Conservation (phyloP, 805 yeast species). For the Myxozyma vanderwaltii region DNA sequence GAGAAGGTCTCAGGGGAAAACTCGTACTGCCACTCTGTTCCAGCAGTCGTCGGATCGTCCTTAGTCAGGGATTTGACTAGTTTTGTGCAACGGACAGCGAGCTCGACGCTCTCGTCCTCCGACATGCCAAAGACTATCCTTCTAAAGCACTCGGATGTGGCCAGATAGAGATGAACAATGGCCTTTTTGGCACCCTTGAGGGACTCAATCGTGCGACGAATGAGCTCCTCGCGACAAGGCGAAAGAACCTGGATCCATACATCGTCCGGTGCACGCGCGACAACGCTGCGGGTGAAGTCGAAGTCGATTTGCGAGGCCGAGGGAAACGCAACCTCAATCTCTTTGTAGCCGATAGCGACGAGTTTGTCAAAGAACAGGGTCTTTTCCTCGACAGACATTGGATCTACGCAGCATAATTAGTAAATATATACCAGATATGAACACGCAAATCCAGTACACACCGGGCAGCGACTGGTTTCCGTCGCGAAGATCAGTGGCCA, state of each 20-base stretch:
- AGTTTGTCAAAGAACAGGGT: constrained; percentile 68
- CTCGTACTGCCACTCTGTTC: constrained; percentile 72
- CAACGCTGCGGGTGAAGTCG: constrained; percentile 75
- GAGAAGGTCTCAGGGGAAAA: constrained; percentile 81
- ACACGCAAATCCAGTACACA: not conserved
- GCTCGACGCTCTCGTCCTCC: constrained; percentile 55
- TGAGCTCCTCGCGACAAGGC: constrained; percentile 75
- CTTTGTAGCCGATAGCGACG: constrained; percentile 75
- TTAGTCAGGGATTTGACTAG: constrained; percentile 68
- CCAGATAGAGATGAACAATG: constrained; percentile 73
- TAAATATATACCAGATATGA: not conserved
- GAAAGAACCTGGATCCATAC: constrained; percentile 75
- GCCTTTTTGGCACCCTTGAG: constrained; percentile 75
- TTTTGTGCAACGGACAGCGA: constrained; percentile 64
- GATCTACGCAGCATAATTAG: constrained; percentile 44
- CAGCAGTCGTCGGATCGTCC: constrained; percentile 57
- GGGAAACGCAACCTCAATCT: constrained; percentile 82
- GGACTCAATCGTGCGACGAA: constrained; percentile 70
- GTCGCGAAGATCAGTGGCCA: constrained; percentile 79
- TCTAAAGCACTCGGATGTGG: constrained; percentile 74
- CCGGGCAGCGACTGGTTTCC: constrained; percentile 83
- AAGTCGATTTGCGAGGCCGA: constrained; percentile 79
- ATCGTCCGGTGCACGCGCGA: constrained; percentile 72
- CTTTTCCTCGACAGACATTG: constrained; percentile 81
- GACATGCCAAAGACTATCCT: constrained; percentile 66